Base-by-base conservation (phyloP, 1,284 basidiomycete genomes). In the Puccinia hordei region DNA sequence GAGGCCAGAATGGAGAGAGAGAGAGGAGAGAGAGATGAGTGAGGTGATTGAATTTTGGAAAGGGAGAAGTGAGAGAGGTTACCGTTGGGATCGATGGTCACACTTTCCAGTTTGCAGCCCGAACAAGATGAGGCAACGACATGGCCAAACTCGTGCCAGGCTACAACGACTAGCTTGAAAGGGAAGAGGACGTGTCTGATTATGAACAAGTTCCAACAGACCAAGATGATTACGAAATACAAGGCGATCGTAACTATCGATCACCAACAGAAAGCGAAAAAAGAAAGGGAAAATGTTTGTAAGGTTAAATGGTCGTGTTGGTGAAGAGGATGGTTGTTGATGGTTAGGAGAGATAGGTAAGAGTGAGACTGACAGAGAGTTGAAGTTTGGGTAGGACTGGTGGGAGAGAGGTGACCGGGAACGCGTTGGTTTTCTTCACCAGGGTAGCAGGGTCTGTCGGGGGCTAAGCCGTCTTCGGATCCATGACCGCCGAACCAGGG, bases 171-270 rank as follows among this genome's bases (percentile, higher is more conserved):
- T 46, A 82, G 57, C 81, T 84, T 84, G 81, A 83, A 81, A 0
- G 84, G 83, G 66, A 83, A 84, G 6, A 84, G 73, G 0, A 84
- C 30, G 24, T 74, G 76, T 22, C 84, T 81, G 15, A 84, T 41
- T 19, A 82, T 53, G 59, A 83, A 82, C 10, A 84, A 80, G 78
- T 83, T 84, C 84, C 84, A 84, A 3, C 82, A 82, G 46, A 84
- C 82, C 12, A 82, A 78, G 35, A 84, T 84, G 19, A 83, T 82
- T 38, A 83, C 82, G 73, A 84, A 82, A 55, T 81, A 77, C 33
- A 77, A 51, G 5, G 61, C 75, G n/a, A 77, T 66, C 33, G 65
- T 33, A 24, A 77, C 75, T 77, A 61, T 10, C 15, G 13, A 49
- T 6, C n/a, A n/a, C n/a, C 10, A 19, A 30, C 17, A 44, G 33